These are phyloP conservation scores for Musa balbisiana DNA, from an alignment of 202 grass and related monocot genomes.

Conservation along the genomic window DNA sequence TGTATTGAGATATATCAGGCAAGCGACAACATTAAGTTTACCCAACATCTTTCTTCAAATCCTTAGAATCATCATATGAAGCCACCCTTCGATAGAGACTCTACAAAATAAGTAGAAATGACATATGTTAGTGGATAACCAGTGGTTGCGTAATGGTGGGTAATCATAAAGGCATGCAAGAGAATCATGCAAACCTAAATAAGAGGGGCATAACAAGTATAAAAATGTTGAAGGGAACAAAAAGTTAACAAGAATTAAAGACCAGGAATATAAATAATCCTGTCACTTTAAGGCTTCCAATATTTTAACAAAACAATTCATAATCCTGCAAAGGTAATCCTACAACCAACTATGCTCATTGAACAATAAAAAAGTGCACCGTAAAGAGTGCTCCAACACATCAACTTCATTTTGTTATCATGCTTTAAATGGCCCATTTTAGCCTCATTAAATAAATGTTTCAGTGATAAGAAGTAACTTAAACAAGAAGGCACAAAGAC, in stretches of 20 bases:
- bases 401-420: background rate
- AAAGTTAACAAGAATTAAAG: background rate
- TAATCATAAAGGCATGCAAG: too few species aligned
- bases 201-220: too few species aligned
- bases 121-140: background rate
- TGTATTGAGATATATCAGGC: background rate
- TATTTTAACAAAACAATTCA: background rate
- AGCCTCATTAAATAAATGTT: background rate
- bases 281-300: background rate
- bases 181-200: too few species aligned
- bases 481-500: background rate
- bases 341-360: background rate
- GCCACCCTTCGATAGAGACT: conserved; percentile 66
- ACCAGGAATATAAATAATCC: background rate
- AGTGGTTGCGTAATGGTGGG: too few species aligned
- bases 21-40: conserved; percentile 27
- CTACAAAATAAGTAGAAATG: conserved; percentile 30
- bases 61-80: conserved; percentile 55
- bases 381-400: background rate
- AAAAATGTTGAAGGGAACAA: background rate
- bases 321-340: background rate
- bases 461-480: background rate
- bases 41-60: conserved; percentile 76
- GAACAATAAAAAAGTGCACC: background rate
- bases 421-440: background rate